Conservation (phyloP, 176 grass and related monocot genomes). For the Phragmites australis region DNA sequence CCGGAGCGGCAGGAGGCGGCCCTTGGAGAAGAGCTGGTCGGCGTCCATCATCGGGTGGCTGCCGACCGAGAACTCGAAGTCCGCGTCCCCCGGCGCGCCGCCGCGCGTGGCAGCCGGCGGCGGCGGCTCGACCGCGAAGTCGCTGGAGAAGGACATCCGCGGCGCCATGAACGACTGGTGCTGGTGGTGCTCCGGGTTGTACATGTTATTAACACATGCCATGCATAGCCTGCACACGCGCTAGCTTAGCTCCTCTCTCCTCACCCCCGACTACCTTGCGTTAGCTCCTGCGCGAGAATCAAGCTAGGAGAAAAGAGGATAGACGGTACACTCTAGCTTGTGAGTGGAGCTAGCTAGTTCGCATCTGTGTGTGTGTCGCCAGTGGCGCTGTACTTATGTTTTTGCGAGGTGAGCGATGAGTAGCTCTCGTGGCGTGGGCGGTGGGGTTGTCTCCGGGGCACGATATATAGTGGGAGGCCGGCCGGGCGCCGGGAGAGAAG, state of each 20-base stretch:
- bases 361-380: slow-evolving; percentile 24
- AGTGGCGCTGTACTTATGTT: slow-evolving; percentile 34
- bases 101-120: slow-evolving; percentile 15
- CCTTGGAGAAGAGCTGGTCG: slow-evolving; percentile 95
- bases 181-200: slow-evolving; percentile 86
- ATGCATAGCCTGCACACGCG: slow-evolving; percentile 54
- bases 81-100: slow-evolving; percentile 47
- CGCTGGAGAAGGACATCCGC: slow-evolving; percentile 94
- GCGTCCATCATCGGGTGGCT: slow-evolving; percentile 93
- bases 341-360: neutral
- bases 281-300: neutral
- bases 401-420: slow-evolving; percentile 11
- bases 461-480: slow-evolving; percentile 41
- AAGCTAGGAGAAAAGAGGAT: neutral
- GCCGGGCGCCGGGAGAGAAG: neutral
- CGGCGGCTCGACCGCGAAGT: slow-evolving; percentile 85
- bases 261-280: neutral
- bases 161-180: slow-evolving; percentile 59
- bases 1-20: slow-evolving; percentile 74
- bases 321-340: neutral
- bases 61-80: slow-evolving; percentile 96
- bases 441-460: slow-evolving; percentile 24
- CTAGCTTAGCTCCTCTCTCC: no score
- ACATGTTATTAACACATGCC: slow-evolving; percentile 87
- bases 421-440: neutral